Percentiles rank a stretch among this genome's conserved stretches.
These are phyloP conservation scores for Phytophthora meadii DNA, from an alignment of 352 stramenopile species.

Conservation along the genomic window DNA sequence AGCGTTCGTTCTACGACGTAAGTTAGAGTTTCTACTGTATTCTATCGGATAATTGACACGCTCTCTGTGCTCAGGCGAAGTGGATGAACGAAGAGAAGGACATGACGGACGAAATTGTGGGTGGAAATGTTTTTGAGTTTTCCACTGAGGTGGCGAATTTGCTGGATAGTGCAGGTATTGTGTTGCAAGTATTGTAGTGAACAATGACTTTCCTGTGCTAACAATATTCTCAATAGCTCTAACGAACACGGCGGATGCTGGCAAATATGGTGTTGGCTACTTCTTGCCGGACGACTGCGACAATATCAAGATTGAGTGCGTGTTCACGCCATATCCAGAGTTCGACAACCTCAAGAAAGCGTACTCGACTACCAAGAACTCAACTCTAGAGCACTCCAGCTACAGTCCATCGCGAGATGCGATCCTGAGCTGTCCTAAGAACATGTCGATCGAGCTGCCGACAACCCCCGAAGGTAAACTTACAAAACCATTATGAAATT, in stretches of 20 bases:
- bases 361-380: slow-evolving; percentile 70
- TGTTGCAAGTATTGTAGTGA: too few relatives aligned
- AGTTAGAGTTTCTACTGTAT: slow-evolving; percentile 17
- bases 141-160: slow-evolving; percentile 69
- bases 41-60: not conserved
- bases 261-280: slow-evolving; percentile 80
- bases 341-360: slow-evolving; percentile 75
- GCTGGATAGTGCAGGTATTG: slow-evolving; percentile 32
- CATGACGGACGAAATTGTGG: slow-evolving; percentile 52
- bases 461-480: slow-evolving; percentile 33
- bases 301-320: slow-evolving; percentile 55
- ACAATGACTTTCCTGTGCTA: too few relatives aligned
- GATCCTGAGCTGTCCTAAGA: slow-evolving; percentile 50
- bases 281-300: slow-evolving; percentile 76
- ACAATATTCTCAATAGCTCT: slow-evolving; percentile 32
- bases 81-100: slow-evolving; percentile 79
- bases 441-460: slow-evolving; percentile 38
- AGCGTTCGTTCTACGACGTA: slow-evolving; percentile 72
- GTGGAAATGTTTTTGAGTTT: slow-evolving; percentile 84
- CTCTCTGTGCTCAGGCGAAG: slow-evolving; percentile 53
- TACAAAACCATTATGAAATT: too few relatives aligned
- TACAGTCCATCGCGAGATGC: slow-evolving; percentile 44
- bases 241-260: slow-evolving; percentile 52
- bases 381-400: slow-evolving; percentile 46
- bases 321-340: slow-evolving; percentile 76